These are phyloP conservation scores for Diphasiastrum complanatum DNA, from an alignment of 83 land plant species.

Conservation along the genomic window DNA sequence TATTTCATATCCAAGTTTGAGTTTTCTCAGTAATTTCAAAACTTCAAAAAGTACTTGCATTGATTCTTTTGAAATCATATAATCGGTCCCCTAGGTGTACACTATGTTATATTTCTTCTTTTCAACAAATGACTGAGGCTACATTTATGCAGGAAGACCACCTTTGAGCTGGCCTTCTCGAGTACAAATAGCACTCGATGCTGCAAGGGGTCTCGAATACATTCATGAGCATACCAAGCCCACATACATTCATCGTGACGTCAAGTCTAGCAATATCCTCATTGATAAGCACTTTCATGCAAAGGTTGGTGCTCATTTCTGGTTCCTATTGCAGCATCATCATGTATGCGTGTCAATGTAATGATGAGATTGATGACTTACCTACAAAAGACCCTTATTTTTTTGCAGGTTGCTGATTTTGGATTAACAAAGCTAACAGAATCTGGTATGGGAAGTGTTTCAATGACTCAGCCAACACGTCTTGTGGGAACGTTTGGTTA, in stretches of 20 bases:
- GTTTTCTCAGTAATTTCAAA: background rate
- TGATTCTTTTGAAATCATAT: background rate
- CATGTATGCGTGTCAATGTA: too few relatives aligned
- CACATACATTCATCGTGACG: conserved; percentile 38
- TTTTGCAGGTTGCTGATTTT: conserved; percentile 44
- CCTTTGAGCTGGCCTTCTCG: conserved; percentile 18
- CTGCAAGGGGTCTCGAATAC: conserved; percentile 40
- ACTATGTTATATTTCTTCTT: background rate
- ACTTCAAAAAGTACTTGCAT: background rate
- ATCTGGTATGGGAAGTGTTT: conserved; percentile 14
- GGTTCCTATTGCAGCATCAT: too few relatives aligned
- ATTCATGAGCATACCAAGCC: conserved; percentile 43
- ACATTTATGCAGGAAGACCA: conserved; percentile 14
- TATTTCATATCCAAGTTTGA: background rate
- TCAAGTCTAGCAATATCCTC: conserved; percentile 36
- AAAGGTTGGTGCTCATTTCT: conserved; percentile 19
- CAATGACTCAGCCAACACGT: conserved; percentile 30
- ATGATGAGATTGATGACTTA: too few relatives aligned
- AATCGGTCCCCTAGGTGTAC: background rate
- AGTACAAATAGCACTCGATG: conserved; percentile 37
- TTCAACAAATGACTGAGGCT: background rate
- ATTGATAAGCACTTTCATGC: conserved; percentile 32
- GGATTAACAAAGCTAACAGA: conserved; percentile 42
- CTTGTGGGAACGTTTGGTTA: conserved; percentile 49
- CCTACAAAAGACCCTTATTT: too few relatives aligned